Evolutionary conservation across 257 asterid genomes (phyloP), one percentile per base, ranked within the genome.

Genomic region (Craterostigma plantagineum): DNA sequence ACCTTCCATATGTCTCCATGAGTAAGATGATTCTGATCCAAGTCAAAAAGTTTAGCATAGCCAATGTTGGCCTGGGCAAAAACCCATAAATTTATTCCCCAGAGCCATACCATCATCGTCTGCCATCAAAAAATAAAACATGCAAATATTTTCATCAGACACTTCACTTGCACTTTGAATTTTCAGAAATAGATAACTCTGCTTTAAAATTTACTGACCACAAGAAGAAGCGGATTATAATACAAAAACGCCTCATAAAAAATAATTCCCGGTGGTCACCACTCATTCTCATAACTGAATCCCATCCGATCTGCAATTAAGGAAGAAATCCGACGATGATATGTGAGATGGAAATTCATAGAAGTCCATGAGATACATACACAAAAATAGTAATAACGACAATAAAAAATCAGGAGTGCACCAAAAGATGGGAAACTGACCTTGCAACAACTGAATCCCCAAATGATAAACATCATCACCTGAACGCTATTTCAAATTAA

Each of bases 1-100:
- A 90, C 99, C 99, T 78, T 90, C 99, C 99, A 90, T 65, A 80
- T 79, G 57, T 80, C 99, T 64, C 68, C 56, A 57, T 90, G 96
- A 44, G 76, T 75, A 56, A 90, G 96, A 69, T 83, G 92, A 63
- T 60, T 80, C 51, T 77, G 94, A 64, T 84, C 96, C 35, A 90
- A 75, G 65, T 90, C 99, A 77, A 90, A 90, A 4, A 84, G 73
- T 59, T 73, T 90, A 38, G 91, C 50, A 59, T 83, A 84, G 52
- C 73, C 86, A 38, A 84, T 66, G 54, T 67, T 80, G 49, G 84
- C 50, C 63, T 72, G 92, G 46, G 81, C 56, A 57, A 90, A 90
- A 46, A n/a, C 78, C 96, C 96, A 84, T 56, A 90, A 61, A 60
- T 83, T 90, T 60, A 73, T 55, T 47, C 99, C 99, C 99, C 99